Conservation (phyloP, 2,329 filamentous ascomycete genomes). For the Microascus cirrosus region DNA sequence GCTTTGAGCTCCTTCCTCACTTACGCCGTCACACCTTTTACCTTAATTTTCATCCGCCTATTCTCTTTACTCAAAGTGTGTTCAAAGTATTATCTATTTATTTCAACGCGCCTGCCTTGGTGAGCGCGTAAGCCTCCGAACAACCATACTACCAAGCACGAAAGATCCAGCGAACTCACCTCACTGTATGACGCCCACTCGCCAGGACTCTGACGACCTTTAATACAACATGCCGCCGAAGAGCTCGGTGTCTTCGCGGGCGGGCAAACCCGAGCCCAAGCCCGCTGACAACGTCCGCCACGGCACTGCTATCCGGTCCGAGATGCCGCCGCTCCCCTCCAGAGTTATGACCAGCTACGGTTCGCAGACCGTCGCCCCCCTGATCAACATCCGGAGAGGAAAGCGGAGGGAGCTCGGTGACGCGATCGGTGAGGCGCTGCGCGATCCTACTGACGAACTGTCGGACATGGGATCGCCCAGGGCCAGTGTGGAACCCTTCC, state of each 20-base stretch:
- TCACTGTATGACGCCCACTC: neutral
- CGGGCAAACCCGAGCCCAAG: constrained; percentile 5
- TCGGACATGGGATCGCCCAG: neutral
- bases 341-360: constrained; percentile 13
- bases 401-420: constrained; percentile 9
- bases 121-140: neutral
- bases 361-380: constrained; percentile 9
- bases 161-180: neutral
- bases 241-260: neutral
- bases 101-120: no score
- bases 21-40: neutral
- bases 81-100: neutral
- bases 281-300: neutral
- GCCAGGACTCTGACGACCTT: neutral
- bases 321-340: constrained; percentile 11
- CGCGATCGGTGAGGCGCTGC: constrained; percentile 10
- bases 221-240: neutral
- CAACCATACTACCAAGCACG: neutral
- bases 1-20: neutral
- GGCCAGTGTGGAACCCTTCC: neutral
- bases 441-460: constrained; percentile 6
- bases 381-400: constrained; percentile 12
- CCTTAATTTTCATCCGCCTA: neutral
- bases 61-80: neutral
- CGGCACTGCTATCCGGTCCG: constrained; percentile 9